phyloP scores from a whole-genome alignment of 345 rosid species.

The Microthlaspi erraticum region DNA sequence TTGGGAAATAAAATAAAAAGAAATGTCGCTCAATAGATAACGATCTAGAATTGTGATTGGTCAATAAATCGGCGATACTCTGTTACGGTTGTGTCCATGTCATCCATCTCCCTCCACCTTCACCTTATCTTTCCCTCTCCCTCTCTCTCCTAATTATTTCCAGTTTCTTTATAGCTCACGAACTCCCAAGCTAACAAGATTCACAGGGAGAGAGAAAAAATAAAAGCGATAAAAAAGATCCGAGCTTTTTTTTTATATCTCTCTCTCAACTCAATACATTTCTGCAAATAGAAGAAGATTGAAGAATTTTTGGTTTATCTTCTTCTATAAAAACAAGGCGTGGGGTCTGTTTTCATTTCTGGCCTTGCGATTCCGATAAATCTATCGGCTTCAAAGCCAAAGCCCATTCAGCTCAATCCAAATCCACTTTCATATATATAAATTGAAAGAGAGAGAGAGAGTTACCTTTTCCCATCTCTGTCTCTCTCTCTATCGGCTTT shows the following conservation, averaged over 20 bases:
- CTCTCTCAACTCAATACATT: not conserved
- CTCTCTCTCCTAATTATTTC: not conserved
- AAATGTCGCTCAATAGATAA: slow-evolving; percentile 2
- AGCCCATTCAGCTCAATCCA: slow-evolving; percentile 28
- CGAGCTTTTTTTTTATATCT: slow-evolving; percentile 13
- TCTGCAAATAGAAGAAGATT: slow-evolving; percentile 26
- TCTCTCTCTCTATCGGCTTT: slow-evolving; percentile 11
- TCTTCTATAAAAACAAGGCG: slow-evolving; percentile 39
- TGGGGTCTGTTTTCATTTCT: slow-evolving; percentile 41
- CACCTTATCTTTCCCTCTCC: slow-evolving; percentile 29
- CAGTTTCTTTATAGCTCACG: slow-evolving; percentile 35
- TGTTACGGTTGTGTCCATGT: slow-evolving; percentile 40
- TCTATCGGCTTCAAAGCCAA: slow-evolving; percentile 23
- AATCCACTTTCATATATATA: not conserved
- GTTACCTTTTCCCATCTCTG: not conserved
- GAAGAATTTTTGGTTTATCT: slow-evolving; percentile 33
- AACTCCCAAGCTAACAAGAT: slow-evolving; percentile 36
- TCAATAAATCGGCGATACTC: slow-evolving; percentile 42
- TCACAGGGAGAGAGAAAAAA: slow-evolving; percentile 24
- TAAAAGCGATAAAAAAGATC: not conserved
- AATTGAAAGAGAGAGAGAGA: not conserved
- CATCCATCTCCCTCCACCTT: slow-evolving; percentile 37
- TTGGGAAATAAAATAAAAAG: slow-evolving; percentile 18
- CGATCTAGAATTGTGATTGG: slow-evolving; percentile 36
- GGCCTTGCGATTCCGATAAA: slow-evolving; percentile 43